Evolutionary conservation across 805 yeast species (phyloP).

Genomic region (Candida methanosorbosa): DNA sequence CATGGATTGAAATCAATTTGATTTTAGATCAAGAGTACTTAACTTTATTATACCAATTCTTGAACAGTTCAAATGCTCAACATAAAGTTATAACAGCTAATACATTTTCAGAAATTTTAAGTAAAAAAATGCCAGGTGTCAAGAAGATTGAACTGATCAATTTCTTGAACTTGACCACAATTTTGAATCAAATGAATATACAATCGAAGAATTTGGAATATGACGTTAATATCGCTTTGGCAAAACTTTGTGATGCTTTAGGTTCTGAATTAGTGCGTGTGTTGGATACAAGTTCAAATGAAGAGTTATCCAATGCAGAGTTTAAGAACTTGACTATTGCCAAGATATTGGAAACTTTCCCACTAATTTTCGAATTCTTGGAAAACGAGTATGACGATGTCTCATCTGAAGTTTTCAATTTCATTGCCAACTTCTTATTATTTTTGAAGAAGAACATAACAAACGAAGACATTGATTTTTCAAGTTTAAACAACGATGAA

Average conservation of each 20-base stretch:
- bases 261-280: conserved; percentile 71
- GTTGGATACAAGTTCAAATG: conserved; percentile 39
- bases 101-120: conserved; percentile 43
- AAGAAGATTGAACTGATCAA: conserved; percentile 58
- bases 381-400: conserved; percentile 86
- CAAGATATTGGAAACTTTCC: conserved; percentile 57
- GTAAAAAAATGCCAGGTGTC: conserved; percentile 48
- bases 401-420: conserved; percentile 73
- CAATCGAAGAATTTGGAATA: conserved; percentile 40
- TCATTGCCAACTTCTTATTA: conserved; percentile 65
- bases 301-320: conserved; percentile 29
- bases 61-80: conserved; percentile 26
- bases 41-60: conserved; percentile 46
- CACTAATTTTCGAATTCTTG: conserved; percentile 62
- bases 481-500: conserved; percentile 27
- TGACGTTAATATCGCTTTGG: conserved; percentile 63
- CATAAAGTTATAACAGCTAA: conserved; percentile 51
- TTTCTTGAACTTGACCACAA: conserved; percentile 55
- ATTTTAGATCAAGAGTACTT: conserved; percentile 57
- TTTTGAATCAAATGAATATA: conserved; percentile 32
- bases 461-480: conserved; percentile 23
- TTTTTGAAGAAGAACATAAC: conserved; percentile 51
- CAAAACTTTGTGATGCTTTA: conserved; percentile 64
- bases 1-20: conserved; percentile 85
- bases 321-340: conserved; percentile 27